Conservation (phyloP, 768 basidiomycete genomes). For the Nidularia pulvinata region DNA sequence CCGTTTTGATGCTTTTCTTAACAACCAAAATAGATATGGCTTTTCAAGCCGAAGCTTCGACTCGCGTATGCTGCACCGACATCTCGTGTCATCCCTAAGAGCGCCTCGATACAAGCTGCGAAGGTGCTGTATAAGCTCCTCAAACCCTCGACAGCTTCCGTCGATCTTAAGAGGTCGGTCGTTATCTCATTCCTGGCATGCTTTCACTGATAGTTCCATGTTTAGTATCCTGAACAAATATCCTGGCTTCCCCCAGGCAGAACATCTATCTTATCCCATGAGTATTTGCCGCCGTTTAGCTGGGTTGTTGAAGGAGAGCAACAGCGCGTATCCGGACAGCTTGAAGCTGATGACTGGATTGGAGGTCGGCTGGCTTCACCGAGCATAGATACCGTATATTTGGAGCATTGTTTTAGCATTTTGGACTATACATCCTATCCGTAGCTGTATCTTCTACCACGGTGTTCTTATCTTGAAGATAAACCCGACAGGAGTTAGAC, state of each 20-base stretch:
- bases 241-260: conserved; percentile 87
- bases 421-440: not conserved
- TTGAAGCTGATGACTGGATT: conserved; percentile 81
- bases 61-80: conserved; percentile 68
- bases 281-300: conserved; percentile 74
- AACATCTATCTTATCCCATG: conserved; percentile 83
- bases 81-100: conserved; percentile 58
- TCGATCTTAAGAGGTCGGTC: conserved; percentile 55
- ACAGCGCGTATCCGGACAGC: conserved; percentile 69
- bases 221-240: conserved; percentile 63
- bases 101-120: conserved; percentile 63
- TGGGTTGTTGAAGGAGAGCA: conserved; percentile 74
- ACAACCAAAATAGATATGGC: conserved; percentile 67
- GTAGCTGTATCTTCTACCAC: not conserved
- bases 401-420: not conserved
- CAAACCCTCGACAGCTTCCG: conserved; percentile 49
- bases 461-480: no score
- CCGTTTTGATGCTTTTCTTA: not conserved
- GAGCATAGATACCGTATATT: conserved; percentile 21
- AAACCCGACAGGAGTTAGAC: no score
- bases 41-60: conserved; percentile 90
- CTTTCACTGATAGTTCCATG: conserved; percentile 3
- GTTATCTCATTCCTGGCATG: not conserved
- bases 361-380: conserved; percentile 78
- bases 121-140: conserved; percentile 88